Percentiles rank a stretch among this genome's conserved stretches.
Evolutionary conservation across 139 green algal species (phyloP).

Genomic region (Coccomyxa sp.): DNA sequence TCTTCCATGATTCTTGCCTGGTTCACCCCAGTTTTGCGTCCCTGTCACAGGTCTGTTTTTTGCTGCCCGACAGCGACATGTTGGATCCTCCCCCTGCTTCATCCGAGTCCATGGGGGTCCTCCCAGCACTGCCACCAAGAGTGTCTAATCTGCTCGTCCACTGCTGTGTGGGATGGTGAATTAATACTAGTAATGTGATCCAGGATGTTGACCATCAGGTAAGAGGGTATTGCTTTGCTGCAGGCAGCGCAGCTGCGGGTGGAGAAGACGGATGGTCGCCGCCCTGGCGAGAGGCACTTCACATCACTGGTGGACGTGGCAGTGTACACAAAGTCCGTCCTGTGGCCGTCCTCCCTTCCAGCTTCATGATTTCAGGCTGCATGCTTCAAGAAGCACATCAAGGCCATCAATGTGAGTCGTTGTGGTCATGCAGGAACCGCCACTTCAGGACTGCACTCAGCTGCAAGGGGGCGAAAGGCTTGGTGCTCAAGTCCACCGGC

Average conservation of each 20-base stretch:
- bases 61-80: no score
- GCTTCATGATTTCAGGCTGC: neutral
- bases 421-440: constrained; percentile 38
- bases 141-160: no score
- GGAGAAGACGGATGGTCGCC: constrained; percentile 1
- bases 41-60: no score
- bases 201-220: no score
- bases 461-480: constrained; percentile 68
- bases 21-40: no score
- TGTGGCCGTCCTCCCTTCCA: neutral
- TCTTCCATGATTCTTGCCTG: no score
- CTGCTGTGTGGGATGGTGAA: no score
- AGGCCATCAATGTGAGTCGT: neutral
- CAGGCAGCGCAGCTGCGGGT: constrained; percentile 21
- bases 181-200: no score
- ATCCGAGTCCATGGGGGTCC: no score
- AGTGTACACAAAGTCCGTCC: constrained; percentile 57
- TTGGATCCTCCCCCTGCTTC: constrained; percentile 3
- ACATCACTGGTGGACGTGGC: constrained; percentile 60
- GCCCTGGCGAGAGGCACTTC: neutral
- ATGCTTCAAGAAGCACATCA: neutral
- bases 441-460: constrained; percentile 70
- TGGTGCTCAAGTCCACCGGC: constrained; percentile 43
- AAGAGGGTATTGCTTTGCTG: neutral
- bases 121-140: no score